Evolutionary conservation across 345 rosid species (phyloP), one percentile per base, ranked within the genome.

Genomic region (Camelina sativa): DNA sequence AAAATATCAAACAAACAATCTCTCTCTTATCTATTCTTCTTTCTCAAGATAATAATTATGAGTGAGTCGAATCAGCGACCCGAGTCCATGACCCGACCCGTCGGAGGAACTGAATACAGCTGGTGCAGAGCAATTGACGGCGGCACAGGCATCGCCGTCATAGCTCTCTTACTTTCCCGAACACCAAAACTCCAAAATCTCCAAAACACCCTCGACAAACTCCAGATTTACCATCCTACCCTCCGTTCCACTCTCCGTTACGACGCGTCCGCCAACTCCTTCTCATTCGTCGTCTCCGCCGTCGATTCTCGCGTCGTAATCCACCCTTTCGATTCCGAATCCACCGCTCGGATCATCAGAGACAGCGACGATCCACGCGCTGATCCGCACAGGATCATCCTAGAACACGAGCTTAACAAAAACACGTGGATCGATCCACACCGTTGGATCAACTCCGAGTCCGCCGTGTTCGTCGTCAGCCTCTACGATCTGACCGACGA

Each of bases 101-200:
- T 81, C 11, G 90, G 96, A 25, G 87, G 89, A 43, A 87, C 92
- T 38, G 96, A 94, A 80, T 80, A 80, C 72, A 87, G 96, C 65
- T 94, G 97, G 98, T 94, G 97, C 87, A 85, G 77, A 78, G 95
- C 96, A 5, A 88, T 91, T 9, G 84, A 87, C 2, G 71, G 66
- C n/a, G 98, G 98, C 54, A 94, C 96, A 13, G 97, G 97, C 62
- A 84, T 84, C 80, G 86, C 96, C 17, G 97, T 90, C 73, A 75
- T 94, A 12, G 84, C 86, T 54, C 91, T 94, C 69, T 84, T 82
- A 60, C 78, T 88, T 6, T 69, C 86, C 11, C 80, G 80, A 58
- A 78, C 70, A 0, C 89, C 87, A 0, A 62, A 85, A 38, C 72
- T 86, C 44, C 54, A 77, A 15, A 48, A 57, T 75, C 80, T 91